Conservation (phyloP, 306 rosid genomes). For the Coriaria nepalensis region DNA sequence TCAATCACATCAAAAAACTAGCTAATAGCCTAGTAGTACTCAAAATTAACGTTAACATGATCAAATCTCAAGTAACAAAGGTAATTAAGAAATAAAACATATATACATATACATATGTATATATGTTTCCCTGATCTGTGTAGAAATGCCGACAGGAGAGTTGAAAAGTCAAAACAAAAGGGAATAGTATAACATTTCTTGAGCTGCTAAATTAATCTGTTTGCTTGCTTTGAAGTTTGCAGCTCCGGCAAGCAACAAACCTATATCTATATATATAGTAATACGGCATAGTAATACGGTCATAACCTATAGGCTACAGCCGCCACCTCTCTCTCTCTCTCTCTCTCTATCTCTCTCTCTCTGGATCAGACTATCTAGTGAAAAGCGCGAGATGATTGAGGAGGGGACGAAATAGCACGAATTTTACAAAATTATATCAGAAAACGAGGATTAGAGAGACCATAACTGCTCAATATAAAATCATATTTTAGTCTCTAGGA, state of each 20-base stretch:
- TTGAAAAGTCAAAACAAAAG: constrained; percentile 38
- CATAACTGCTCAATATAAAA: background rate
- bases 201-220: constrained; percentile 26
- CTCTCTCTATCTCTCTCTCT: background rate
- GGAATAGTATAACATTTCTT: constrained; percentile 28
- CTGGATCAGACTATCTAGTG: no score
- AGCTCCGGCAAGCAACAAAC: constrained; percentile 53
- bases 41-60: no score
- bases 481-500: background rate
- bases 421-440: constrained; percentile 18
- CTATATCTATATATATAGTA: no score
- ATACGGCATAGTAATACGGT: background rate
- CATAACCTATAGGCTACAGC: constrained; percentile 25
- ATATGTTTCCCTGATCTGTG: background rate
- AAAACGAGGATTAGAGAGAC: background rate
- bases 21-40: no score
- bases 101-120: background rate
- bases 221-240: constrained; percentile 28
- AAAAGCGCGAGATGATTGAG: background rate
- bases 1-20: background rate
- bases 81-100: no score
- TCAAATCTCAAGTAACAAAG: no score
- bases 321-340: constrained; percentile 21
- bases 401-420: constrained; percentile 6
- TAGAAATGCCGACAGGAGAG: constrained; percentile 1